phyloP scores from a whole-genome alignment of 768 basidiomycete genomes.

The Candolleomyces eurysporus region DNA sequence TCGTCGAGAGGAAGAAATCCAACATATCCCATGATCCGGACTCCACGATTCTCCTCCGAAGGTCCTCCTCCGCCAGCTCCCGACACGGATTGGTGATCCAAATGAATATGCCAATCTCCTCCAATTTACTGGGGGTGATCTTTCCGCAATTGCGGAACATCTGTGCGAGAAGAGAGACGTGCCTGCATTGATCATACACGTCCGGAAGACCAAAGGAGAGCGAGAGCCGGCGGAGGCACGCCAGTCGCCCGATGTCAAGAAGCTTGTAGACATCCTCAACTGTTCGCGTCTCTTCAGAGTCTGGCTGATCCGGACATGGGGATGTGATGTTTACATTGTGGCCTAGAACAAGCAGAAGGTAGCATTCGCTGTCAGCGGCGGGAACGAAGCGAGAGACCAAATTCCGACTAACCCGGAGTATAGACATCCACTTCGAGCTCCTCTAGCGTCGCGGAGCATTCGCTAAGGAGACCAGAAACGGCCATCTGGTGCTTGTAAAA shows the following conservation, averaged over 20 bases:
- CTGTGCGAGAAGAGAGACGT: neutral
- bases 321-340: neutral
- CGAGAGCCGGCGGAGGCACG: conserved; percentile 4
- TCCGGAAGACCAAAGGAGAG: neutral
- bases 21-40: conserved; percentile 5
- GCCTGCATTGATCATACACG: neutral
- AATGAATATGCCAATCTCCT: neutral
- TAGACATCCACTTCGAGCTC: conserved; percentile 5
- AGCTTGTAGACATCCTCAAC: conserved; percentile 2
- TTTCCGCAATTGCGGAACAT: conserved; percentile 2
- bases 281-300: neutral
- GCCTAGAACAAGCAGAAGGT: neutral
- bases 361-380: neutral
- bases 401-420: neutral
- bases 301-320: neutral
- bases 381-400: neutral
- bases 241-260: neutral
- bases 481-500: neutral
- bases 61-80: neutral
- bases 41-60: neutral
- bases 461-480: neutral
- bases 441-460: conserved; percentile 1
- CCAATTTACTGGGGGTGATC: neutral
- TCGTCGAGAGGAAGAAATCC: neutral
- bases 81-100: neutral